These are phyloP conservation scores for Torrubiella hemipterigena DNA, from an alignment of 2,329 filamentous ascomycete species.

Conservation along the genomic window DNA sequence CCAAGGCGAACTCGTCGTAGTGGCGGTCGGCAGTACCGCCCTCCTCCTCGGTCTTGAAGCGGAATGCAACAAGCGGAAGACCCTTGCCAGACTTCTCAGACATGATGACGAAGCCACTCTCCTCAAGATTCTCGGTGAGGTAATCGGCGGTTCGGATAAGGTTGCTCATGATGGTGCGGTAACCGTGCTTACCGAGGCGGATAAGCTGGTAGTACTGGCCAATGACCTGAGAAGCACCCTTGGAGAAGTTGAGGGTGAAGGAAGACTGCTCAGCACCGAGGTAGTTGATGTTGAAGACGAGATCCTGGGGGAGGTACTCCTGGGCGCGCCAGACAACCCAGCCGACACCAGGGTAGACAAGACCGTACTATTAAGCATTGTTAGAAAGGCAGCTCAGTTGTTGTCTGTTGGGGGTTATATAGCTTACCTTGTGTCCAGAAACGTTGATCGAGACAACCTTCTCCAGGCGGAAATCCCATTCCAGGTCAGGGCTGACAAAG, in stretches of 20 bases:
- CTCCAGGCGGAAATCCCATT: conserved; percentile 86
- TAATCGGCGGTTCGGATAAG: conserved; percentile 85
- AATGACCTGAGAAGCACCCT: conserved; percentile 87
- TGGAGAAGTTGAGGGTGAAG: conserved; percentile 95
- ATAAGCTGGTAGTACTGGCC: conserved; percentile 98
- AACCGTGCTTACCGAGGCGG: conserved; percentile 83
- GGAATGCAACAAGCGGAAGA: conserved; percentile 83
- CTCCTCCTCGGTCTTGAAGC: conserved; percentile 48
- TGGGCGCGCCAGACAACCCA: conserved; percentile 85
- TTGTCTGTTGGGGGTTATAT: conserved; percentile 27
- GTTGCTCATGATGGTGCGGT: conserved; percentile 88
- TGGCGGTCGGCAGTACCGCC: conserved; percentile 36
- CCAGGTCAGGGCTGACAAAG: conserved; percentile 70
- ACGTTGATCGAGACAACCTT: conserved; percentile 91
- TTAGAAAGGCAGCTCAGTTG: neutral
- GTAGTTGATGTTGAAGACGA: conserved; percentile 99
- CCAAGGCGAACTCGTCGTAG: conserved; percentile 67
- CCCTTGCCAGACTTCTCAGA: conserved; percentile 66
- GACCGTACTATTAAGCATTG: conserved; percentile 30
- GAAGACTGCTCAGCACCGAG: conserved; percentile 89
- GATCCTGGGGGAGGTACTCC: conserved; percentile 75
- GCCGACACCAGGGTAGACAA: conserved; percentile 81
- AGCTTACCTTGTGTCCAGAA: conserved; percentile 70
- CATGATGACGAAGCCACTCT: conserved; percentile 79
- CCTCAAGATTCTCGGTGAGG: conserved; percentile 59